Conservation (phyloP, 139 green algal species). For the Pleodorina starrii region DNA sequence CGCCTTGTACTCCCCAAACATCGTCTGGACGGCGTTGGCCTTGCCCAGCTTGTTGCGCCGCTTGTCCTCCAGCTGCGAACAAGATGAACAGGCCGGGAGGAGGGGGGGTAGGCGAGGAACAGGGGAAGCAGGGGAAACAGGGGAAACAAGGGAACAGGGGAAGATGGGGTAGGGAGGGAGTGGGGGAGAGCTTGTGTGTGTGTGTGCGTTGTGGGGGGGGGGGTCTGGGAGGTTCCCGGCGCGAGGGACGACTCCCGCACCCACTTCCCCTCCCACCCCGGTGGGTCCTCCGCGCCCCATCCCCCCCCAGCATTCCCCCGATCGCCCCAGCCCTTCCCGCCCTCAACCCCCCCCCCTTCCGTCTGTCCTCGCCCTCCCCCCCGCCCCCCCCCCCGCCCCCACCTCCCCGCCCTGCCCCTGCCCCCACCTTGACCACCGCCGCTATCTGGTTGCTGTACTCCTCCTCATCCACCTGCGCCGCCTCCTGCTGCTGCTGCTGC, state of each 20-base stretch:
- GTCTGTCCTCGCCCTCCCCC: too few species aligned
- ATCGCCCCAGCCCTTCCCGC: too few species aligned
- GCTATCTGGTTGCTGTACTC: slow-evolving; percentile 34
- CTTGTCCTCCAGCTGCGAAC: slow-evolving; percentile 2
- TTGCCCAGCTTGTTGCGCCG: background rate
- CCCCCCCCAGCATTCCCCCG: too few species aligned
- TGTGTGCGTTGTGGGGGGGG: background rate
- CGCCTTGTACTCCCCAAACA: background rate
- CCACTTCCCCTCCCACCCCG: too few species aligned
- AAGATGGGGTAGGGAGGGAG: background rate
- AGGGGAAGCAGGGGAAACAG: background rate
- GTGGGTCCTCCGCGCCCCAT: too few species aligned
- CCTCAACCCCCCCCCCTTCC: too few species aligned
- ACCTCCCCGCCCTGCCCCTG: too few species aligned
- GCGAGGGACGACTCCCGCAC: too few species aligned
- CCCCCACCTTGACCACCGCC: background rate
- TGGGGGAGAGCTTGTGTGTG: background rate
- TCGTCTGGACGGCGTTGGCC: background rate
- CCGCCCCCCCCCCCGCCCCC: too few species aligned
- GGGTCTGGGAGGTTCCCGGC: background rate
- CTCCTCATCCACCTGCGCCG: background rate
- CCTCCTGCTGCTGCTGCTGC: too few species aligned
- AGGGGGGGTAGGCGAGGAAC: background rate
- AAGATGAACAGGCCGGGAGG: background rate
- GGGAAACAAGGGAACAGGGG: background rate